Evolutionary conservation across 2,329 filamentous ascomycete species (phyloP).

Genomic region (Fusarium foetens): DNA sequence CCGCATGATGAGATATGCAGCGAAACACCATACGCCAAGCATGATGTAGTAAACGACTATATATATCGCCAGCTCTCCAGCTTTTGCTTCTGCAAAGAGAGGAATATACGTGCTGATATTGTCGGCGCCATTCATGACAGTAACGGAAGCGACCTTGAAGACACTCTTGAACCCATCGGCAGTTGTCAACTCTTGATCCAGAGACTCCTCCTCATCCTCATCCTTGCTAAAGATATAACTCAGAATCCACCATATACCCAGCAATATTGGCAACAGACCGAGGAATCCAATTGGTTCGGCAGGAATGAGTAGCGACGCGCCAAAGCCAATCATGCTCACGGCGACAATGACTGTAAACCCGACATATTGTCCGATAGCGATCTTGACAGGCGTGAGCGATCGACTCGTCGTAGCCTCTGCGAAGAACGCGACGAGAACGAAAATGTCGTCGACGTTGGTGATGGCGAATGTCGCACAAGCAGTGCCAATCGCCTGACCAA

Average conservation of each 20-base stretch:
- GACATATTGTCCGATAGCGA: not conserved
- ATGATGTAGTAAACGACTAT: slow-evolving; percentile 4
- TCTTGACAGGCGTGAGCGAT: not conserved
- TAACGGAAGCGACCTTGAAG: slow-evolving; percentile 6
- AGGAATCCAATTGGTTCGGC: slow-evolving; percentile 4
- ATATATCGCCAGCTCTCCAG: not conserved
- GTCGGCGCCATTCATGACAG: not conserved
- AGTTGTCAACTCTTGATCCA: not conserved
- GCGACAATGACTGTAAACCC: slow-evolving; percentile 1
- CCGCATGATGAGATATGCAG: not conserved
- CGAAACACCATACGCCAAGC: not conserved
- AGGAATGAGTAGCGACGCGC: not conserved
- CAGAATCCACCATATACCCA: not conserved
- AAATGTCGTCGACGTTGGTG: slow-evolving; percentile 9
- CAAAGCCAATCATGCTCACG: slow-evolving; percentile 3
- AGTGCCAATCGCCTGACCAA: slow-evolving; percentile 1
- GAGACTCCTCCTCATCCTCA: not conserved
- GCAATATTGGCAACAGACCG: not conserved
- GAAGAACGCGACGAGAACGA: not conserved
- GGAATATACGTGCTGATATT: slow-evolving; percentile 4
- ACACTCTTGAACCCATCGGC: not conserved
- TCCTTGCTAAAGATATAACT: not conserved
- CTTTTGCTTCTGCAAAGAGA: not conserved
- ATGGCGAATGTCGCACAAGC: slow-evolving; percentile 1
- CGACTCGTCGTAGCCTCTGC: not conserved